phyloP scores from a whole-genome alignment of 495 filamentous ascomycete species.

The Thermochaetoides thermophila region DNA sequence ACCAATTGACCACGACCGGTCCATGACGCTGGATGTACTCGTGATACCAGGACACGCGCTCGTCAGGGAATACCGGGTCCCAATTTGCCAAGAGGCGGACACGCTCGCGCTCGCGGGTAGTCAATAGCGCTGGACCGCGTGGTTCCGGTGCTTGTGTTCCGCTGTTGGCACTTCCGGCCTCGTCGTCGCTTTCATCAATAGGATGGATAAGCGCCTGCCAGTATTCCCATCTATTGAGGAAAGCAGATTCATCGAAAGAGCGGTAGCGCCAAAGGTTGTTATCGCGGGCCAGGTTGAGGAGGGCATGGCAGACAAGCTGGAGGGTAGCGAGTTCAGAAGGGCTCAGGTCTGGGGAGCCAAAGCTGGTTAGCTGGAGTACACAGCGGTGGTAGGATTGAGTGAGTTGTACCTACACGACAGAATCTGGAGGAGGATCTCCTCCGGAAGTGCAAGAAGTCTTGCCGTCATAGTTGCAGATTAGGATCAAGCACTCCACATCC shows the following conservation, averaged over 20 bases:
- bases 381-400: background rate
- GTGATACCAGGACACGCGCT: conserved; percentile 64
- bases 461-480: conserved; percentile 8
- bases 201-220: conserved; percentile 20
- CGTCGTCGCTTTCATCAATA: background rate
- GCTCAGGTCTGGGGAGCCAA: conserved; percentile 29
- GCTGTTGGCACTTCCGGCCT: background rate
- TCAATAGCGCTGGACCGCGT: conserved; percentile 2
- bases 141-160: background rate
- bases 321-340: conserved; percentile 52
- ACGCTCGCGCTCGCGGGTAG: conserved; percentile 30
- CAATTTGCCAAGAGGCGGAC: conserved; percentile 51
- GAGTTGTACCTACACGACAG: conserved; percentile 45
- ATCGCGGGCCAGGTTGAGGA: conserved; percentile 58
- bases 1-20: conserved; percentile 58
- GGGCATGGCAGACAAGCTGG: conserved; percentile 53
- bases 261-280: conserved; percentile 59
- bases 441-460: conserved; percentile 44
- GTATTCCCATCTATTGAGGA: conserved; percentile 33
- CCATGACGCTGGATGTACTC: conserved; percentile 78
- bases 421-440: conserved; percentile 64
- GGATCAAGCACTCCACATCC: background rate
- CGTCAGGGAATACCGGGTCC: conserved; percentile 61
- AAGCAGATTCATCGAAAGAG: conserved; percentile 56
- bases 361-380: background rate